Evolutionary conservation across 169 alveolate species (phyloP).

Genomic region (Toxoplasma gondii): DNA sequence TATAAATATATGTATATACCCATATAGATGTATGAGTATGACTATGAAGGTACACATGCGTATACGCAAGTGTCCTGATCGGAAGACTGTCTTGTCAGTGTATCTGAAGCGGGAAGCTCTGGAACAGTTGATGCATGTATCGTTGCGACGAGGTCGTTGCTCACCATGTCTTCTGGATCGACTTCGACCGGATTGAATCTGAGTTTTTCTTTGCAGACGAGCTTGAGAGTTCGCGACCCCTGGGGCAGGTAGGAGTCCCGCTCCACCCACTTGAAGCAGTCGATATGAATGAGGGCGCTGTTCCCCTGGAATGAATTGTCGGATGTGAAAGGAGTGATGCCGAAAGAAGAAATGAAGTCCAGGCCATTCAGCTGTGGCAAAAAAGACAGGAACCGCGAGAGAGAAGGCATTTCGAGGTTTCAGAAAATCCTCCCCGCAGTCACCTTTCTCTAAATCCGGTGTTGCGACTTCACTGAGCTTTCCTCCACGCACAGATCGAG

Average conservation of each 20-base stretch:
- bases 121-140: too few species aligned
- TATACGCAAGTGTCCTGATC: background rate
- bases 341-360: background rate
- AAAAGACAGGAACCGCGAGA: too few species aligned
- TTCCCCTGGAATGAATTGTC: background rate
- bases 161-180: constrained; percentile 98
- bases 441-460: too few species aligned
- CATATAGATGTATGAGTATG: background rate
- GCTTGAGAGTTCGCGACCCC: constrained; percentile 86
- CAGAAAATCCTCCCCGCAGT: too few species aligned
- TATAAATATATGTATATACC: background rate
- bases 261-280: constrained; percentile 99
- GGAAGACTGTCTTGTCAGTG: background rate
- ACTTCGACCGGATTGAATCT: constrained; percentile 99
- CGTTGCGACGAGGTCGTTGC: background rate
- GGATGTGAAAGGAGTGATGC: constrained; percentile 3
- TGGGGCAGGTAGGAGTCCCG: constrained; percentile 99
- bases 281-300: constrained; percentile 88
- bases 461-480: too few species aligned
- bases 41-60: constrained; percentile 64
- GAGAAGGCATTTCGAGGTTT: too few species aligned
- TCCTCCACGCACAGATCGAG: too few species aligned
- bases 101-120: background rate
- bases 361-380: constrained; percentile 11
- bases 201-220: constrained; percentile 97